Evolutionary conservation across 257 asterid species (phyloP).

Genomic region (Solanum bulbocastanum): DNA sequence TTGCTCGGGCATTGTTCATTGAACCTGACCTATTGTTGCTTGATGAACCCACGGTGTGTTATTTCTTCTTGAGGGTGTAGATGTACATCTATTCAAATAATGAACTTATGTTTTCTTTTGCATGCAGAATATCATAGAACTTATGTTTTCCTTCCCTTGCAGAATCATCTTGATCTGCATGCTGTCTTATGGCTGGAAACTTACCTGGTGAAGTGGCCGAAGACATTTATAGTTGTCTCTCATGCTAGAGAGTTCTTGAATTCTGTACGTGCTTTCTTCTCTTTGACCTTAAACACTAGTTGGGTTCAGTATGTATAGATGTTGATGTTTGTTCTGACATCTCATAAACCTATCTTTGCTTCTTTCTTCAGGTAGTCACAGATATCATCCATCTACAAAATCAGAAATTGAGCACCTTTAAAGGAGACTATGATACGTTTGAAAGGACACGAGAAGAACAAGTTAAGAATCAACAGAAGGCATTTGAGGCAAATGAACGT

Average conservation of each 20-base stretch:
- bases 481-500: slow-evolving; percentile 89
- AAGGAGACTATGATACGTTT: slow-evolving; percentile 81
- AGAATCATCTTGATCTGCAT: slow-evolving; percentile 99
- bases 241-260: slow-evolving; percentile 98
- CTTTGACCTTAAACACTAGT: neutral
- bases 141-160: slow-evolving; percentile 21
- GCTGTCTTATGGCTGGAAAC: slow-evolving; percentile 97
- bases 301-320: neutral
- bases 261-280: slow-evolving; percentile 41
- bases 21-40: slow-evolving; percentile 93
- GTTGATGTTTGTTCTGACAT: neutral
- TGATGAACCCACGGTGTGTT: slow-evolving; percentile 92
- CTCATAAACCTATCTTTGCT: neutral
- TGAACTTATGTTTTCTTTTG: slow-evolving; percentile 8
- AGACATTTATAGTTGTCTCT: slow-evolving; percentile 94
- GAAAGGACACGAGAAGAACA: slow-evolving; percentile 96
- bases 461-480: slow-evolving; percentile 78
- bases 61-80: neutral
- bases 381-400: slow-evolving; percentile 90
- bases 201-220: slow-evolving; percentile 96
- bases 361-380: slow-evolving; percentile 67
- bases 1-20: slow-evolving; percentile 92
- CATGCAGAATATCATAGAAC: slow-evolving; percentile 1
- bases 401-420: slow-evolving; percentile 56
- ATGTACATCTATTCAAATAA: neutral